Base-by-base conservation (phyloP, 768 basidiomycete genomes). In the Termitomyces sp. region DNA sequence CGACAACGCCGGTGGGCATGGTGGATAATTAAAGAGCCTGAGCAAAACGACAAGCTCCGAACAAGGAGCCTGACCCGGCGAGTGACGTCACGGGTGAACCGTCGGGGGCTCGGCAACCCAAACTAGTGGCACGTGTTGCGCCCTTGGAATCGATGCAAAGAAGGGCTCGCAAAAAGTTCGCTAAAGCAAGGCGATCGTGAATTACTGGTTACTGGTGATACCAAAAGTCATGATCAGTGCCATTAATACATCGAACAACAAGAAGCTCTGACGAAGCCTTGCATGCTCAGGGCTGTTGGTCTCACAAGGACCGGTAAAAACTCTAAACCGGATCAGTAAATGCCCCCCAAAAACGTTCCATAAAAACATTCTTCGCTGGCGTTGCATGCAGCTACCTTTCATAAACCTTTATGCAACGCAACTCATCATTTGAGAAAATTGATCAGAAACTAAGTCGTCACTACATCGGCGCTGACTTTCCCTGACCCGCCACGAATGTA, bases 1-100 rank as follows among this genome's bases (percentile, higher is more conserved):
- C 85, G 65, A 94, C 87, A 53, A 92, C 88, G 57, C 77, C 75
- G 55, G 81, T 71, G 55, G 86, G 86, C 87, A 88, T 88, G 56
- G 50, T 57, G 53, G 50, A 36, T 48, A 18, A 20, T 13, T 41
- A 36, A 18, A 36, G 45, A 36, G 55, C 36, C 54, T 40, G 24
- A 2, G 22, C 43, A 22, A 26, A 44, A 52, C 56, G 47, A 59
- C 44, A 53, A 54, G 53, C 48, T 41, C 55, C 55, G 40, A 56
- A 46, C 47, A 59, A 62, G 54, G 58, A 57, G 48, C n/a, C n/a
- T 40, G 41, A 56, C 43, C 47, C 44, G 55, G 35, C 38, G 26
- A 44, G 51, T 62, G 61, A 62, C 61, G 61, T 62, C 61, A 62
- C 48, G 28, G n/a, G 10, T 59, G 48, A 57, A 47, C 55, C 13